phyloP scores from a whole-genome alignment of 2,329 filamentous ascomycete species.

The Sphaceloma murrayae region DNA sequence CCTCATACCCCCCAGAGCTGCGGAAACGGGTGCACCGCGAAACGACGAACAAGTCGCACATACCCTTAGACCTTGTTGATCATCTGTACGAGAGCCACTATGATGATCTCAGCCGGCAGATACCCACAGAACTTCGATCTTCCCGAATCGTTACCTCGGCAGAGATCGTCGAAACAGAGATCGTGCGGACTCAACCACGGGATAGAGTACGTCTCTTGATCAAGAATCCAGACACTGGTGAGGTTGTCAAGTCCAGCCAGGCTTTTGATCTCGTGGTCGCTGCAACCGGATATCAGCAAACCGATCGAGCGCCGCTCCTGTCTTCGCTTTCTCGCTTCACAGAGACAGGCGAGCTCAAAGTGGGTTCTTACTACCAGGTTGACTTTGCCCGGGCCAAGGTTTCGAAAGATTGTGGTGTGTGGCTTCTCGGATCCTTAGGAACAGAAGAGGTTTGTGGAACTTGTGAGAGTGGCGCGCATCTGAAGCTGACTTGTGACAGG shows the following conservation, averaged over 20 bases:
- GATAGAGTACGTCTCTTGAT: no score
- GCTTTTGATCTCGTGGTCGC: conserved; percentile 22
- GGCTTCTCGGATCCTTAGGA: conserved; percentile 15
- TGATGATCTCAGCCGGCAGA: conserved; percentile 10
- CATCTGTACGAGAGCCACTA: conserved; percentile 22
- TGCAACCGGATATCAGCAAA: conserved; percentile 19
- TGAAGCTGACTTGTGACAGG: background rate
- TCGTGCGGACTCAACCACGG: no score
- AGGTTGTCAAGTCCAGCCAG: no score
- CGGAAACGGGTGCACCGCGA: conserved; percentile 11
- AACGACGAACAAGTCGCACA: conserved; percentile 18
- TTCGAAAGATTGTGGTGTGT: conserved; percentile 20
- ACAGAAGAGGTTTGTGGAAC: background rate
- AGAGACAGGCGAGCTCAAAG: conserved; percentile 18
- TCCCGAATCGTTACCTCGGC: no score
- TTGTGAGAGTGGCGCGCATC: no score
- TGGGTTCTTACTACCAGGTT: conserved; percentile 22
- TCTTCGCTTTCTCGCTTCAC: conserved; percentile 17
- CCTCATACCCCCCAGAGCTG: conserved; percentile 11
- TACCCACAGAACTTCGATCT: no score
- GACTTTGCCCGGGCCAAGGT: conserved; percentile 21
- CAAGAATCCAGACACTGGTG: no score
- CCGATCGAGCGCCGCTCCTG: background rate
- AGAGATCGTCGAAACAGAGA: no score
- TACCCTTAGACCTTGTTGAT: conserved; percentile 22